phyloP scores from a whole-genome alignment of 805 yeast genomes.

The Teunomyces barrocoloradensis region DNA sequence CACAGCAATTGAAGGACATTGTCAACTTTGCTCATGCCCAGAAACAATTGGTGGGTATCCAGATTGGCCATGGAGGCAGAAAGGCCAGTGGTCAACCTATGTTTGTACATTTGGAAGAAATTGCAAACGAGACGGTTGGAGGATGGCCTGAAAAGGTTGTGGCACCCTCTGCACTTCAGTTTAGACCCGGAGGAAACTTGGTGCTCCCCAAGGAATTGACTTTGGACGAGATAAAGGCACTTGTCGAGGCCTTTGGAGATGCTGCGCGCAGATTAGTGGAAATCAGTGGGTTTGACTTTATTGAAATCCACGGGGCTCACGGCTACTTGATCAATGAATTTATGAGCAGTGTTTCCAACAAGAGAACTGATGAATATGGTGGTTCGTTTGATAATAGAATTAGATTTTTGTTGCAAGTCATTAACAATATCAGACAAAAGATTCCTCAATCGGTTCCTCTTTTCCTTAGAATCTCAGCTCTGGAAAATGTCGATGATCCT shows the following conservation, averaged over 20 bases:
- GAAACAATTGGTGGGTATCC: conserved; percentile 11
- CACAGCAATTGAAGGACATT: conserved; percentile 22
- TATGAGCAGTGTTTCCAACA: conserved; percentile 31
- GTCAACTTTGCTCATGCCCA: conserved; percentile 15
- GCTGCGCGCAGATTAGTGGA: conserved; percentile 24
- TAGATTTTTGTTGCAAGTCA: conserved; percentile 42
- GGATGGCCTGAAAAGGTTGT: conserved; percentile 46
- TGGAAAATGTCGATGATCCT: conserved; percentile 36
- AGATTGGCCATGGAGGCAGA: conserved; percentile 16
- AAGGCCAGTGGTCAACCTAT: conserved; percentile 35
- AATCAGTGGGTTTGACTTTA: conserved; percentile 41
- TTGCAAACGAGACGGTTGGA: conserved; percentile 29
- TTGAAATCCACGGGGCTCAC: conserved; percentile 44
- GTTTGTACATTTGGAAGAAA: conserved; percentile 26
- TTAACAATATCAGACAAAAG: conserved; percentile 49
- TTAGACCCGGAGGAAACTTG: conserved; percentile 25
- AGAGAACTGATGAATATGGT: conserved; percentile 44
- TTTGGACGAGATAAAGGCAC: conserved; percentile 34
- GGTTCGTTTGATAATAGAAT: conserved; percentile 45
- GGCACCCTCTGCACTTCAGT: conserved; percentile 45
- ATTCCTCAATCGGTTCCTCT: conserved; percentile 43
- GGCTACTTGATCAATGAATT: conserved; percentile 42
- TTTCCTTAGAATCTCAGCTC: conserved; percentile 46
- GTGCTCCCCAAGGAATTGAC: conserved; percentile 44
- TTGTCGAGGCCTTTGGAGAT: conserved; percentile 40